phyloP scores from a whole-genome alignment of 345 rosid genomes.

The Linum lewisii region DNA sequence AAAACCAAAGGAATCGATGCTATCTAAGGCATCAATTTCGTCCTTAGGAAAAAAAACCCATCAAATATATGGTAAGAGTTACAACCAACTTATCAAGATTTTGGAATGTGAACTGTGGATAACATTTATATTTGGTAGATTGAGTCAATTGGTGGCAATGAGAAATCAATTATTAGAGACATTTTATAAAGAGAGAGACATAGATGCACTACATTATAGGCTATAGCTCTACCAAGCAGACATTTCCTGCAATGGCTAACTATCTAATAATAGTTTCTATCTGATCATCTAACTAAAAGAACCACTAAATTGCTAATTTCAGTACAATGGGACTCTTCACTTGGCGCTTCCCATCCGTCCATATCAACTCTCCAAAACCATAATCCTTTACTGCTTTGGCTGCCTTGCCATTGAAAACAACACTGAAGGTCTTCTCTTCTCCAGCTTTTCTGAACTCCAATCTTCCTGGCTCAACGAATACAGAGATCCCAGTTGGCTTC shows the following conservation, averaged over 20 bases:
- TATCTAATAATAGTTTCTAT: neutral
- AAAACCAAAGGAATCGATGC: too few species aligned
- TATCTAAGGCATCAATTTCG: too few species aligned
- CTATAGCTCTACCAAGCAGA: neutral
- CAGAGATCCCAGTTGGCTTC: conserved; percentile 13
- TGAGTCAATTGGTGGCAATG: too few species aligned
- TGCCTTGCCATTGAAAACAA: conserved; percentile 10
- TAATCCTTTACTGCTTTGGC: conserved; percentile 22
- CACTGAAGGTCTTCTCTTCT: conserved; percentile 13
- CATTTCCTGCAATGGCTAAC: neutral
- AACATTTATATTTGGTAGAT: too few species aligned
- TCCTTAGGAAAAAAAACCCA: too few species aligned
- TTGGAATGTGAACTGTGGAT: too few species aligned
- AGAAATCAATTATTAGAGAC: neutral
- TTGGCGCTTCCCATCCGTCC: conserved; percentile 16
- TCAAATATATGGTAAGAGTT: too few species aligned
- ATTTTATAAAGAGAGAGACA: too few species aligned
- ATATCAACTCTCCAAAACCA: conserved; percentile 18
- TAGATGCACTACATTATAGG: too few species aligned
- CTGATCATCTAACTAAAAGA: neutral
- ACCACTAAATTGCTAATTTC: conserved; percentile 8
- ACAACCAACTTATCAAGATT: too few species aligned
- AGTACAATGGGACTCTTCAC: conserved; percentile 23
- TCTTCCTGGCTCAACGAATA: conserved; percentile 14
- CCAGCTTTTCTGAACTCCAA: conserved; percentile 17